Conservation (phyloP, 1,284 basidiomycete species). For the Ceraceosorus bombacis region DNA sequence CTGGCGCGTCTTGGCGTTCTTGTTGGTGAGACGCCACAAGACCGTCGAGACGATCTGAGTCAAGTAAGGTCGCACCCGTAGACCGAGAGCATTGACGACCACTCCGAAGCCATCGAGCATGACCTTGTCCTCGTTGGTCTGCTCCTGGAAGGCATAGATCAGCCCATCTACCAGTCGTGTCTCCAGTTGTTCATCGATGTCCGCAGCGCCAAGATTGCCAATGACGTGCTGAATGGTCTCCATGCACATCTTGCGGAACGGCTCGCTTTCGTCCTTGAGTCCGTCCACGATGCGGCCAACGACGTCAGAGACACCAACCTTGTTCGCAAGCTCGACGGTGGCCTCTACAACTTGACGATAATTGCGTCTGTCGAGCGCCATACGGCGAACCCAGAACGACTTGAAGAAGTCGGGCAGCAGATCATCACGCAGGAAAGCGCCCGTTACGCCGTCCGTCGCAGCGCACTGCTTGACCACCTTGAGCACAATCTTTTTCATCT, state of each 20-base stretch:
- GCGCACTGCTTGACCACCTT: conserved; percentile 99
- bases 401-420: conserved; percentile 99
- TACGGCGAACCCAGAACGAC: conserved; percentile 86
- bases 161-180: conserved; percentile 92
- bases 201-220: conserved; percentile 81
- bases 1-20: conserved; percentile 96
- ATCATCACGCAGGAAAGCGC: conserved; percentile 63
- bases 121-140: conserved; percentile 95
- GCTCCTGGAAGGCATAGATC: conserved; percentile 99
- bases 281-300: conserved; percentile 91
- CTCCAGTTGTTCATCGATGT: conserved; percentile 92
- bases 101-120: conserved; percentile 98
- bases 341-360: conserved; percentile 97
- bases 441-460: conserved; percentile 66
- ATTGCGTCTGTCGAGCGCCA: conserved; percentile 94
- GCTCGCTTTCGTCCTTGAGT: conserved; percentile 72
- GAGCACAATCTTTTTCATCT: conserved; percentile 99
- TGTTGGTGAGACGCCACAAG: conserved; percentile 98
- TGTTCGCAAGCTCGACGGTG: conserved; percentile 93
- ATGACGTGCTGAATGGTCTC: conserved; percentile 98
- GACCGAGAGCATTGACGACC: conserved; percentile 89
- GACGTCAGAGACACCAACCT: conserved; percentile 90
- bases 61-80: conserved; percentile 96
- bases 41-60: conserved; percentile 99
- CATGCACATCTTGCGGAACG: conserved; percentile 99